Evolutionary conservation across 2,329 filamentous ascomycete genomes (phyloP), one percentile per base, ranked within the genome.

Genomic region (Rhynchosporium agropyri): DNA sequence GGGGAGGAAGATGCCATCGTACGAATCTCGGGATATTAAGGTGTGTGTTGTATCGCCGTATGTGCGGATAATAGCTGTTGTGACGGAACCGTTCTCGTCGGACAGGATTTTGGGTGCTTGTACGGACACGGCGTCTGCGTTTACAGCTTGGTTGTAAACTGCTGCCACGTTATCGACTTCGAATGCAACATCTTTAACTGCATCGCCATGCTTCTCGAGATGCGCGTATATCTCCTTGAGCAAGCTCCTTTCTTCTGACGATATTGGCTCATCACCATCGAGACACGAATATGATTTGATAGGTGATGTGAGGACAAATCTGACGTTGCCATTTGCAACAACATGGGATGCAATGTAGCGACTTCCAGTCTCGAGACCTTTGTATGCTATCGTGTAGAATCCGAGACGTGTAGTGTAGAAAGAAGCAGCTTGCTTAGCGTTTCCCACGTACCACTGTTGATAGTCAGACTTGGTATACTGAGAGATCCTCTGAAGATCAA

Each of bases 41-140:
- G 94, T 97, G 78, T 98, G 94, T 0, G 92, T 97, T 12, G 94
- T 97, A 78, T 98, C 91, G 69, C 94, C 94, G 74, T 97, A 98
- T 4, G 94, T 97, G 77, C 86, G 84, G 74, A 98, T 94, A 9
- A 90, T 89, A 43, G 92, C 94, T 28, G 87, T 85, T 62, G 84
- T 83, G 58, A 96, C 85, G 60, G 83, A 80, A 38, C 91, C 91
- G 70, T 83, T 74, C 64, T 87, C 80, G 73, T 90, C 87, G 55
- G 76, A 76, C 43, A 78, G 67, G 5, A 77, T 78, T 33, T 75
- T 77, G 0, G 92, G 91, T 28, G 81, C 76, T 67, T 85, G 81
- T 20, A 96, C 83, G 33, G 88, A 80, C 65, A 80, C 74, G 74
- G 86, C 84, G 69, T 87, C 86, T 67, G 84, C 79, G 66, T 82